Percentiles rank a stretch among this genome's conserved stretches.
Conservation (phyloP, 2,329 filamentous ascomycete species). For the Aspergillus sp. region DNA sequence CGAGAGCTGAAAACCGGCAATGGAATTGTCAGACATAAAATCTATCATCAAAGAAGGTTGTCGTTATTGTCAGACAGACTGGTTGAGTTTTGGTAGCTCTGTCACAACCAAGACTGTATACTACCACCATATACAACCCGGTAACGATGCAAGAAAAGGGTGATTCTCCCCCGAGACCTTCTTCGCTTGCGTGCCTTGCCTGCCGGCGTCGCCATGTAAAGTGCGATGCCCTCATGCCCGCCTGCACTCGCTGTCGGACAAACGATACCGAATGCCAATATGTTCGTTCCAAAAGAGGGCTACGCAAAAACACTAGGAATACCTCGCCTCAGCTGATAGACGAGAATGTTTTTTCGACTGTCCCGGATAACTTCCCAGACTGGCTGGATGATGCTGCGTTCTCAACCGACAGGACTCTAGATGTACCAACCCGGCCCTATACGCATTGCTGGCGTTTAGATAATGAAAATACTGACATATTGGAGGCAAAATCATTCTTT, state of each 20-base stretch:
- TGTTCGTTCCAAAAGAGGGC: conserved; percentile 47
- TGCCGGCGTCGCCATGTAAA: conserved; percentile 42
- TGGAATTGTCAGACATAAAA: not conserved
- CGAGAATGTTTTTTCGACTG: conserved; percentile 12
- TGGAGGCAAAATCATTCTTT: conserved; percentile 13
- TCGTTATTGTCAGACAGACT: not conserved
- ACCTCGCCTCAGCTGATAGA: conserved; percentile 7
- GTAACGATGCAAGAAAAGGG: not conserved
- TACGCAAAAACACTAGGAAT: conserved; percentile 11
- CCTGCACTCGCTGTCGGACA: conserved; percentile 41
- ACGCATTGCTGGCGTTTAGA: not conserved
- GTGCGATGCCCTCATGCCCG: conserved; percentile 46
- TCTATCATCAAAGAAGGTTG: not conserved
- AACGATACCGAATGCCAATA: conserved; percentile 48
- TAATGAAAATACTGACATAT: not conserved
- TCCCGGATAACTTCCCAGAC: conserved; percentile 10
- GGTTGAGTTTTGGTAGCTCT: not conserved
- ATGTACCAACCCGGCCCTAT: not conserved
- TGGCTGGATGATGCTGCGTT: conserved; percentile 17
- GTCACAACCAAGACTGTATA: not conserved
- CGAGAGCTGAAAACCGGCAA: not conserved
- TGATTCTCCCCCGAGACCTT: conserved; percentile 11
- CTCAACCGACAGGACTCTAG: conserved; percentile 11
- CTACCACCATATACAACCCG: too few relatives aligned
- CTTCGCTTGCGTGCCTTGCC: conserved; percentile 23